Evolutionary conservation across 495 filamentous ascomycete genomes (phyloP).

Genomic region (Penicillium ochrochloron): DNA sequence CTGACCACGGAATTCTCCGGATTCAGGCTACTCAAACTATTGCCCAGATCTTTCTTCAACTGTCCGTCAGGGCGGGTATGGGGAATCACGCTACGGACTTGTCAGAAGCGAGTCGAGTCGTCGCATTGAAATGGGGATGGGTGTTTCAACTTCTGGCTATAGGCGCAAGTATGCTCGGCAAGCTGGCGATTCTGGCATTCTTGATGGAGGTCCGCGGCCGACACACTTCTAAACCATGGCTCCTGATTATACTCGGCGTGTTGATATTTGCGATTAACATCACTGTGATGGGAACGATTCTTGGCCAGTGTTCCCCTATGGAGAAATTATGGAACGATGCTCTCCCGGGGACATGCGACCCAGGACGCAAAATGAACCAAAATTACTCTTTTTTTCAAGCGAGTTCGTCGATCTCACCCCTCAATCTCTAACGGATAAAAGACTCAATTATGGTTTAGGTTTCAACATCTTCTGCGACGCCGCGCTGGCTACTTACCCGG

Average conservation of each 20-base stretch:
- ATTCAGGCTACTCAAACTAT: too few species aligned
- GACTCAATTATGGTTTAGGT: too few species aligned
- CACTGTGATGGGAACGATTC: conserved; percentile 27
- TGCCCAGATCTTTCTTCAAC: neutral
- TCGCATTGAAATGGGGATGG: neutral
- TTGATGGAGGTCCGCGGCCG: conserved; percentile 37
- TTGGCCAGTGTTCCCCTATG: conserved; percentile 35
- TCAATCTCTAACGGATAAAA: too few species aligned
- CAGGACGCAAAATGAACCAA: too few species aligned
- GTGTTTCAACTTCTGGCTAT: conserved; percentile 3
- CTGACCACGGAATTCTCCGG: too few species aligned
- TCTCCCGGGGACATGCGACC: too few species aligned
- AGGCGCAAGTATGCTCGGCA: conserved; percentile 32
- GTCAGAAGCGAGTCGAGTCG: neutral
- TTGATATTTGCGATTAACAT: conserved; percentile 31
- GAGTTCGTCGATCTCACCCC: too few species aligned
- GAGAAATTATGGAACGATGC: conserved; percentile 34
- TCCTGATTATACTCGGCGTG: conserved; percentile 33
- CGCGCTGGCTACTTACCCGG: too few species aligned
- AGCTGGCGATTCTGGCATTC: conserved; percentile 38
- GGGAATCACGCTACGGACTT: neutral
- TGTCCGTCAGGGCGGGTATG: neutral
- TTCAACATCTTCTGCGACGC: too few species aligned
- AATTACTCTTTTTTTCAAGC: too few species aligned
- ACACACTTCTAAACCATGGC: conserved; percentile 31